phyloP scores from a whole-genome alignment of 257 asterid species.

The Thymus quinquecostatus region DNA sequence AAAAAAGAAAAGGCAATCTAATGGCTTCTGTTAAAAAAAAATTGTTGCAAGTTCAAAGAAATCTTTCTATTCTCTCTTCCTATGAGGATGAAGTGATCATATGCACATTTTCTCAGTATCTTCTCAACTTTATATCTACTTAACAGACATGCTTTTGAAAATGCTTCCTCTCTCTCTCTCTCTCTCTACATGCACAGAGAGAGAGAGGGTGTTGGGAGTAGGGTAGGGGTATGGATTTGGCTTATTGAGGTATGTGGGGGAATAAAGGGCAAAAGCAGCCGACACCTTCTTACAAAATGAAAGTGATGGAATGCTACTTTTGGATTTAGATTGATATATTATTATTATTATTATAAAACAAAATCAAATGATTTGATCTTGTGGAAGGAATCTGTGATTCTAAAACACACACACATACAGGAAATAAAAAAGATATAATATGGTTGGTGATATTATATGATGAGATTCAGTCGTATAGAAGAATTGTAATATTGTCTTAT shows the following conservation, averaged over 20 bases:
- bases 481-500: constrained; percentile 80
- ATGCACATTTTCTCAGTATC: constrained; percentile 5
- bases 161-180: not conserved
- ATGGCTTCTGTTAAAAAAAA: constrained; percentile 41
- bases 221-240: constrained; percentile 34
- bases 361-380: constrained; percentile 38
- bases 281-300: constrained; percentile 69
- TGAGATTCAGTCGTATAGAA: constrained; percentile 57
- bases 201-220: not conserved
- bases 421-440: constrained; percentile 5
- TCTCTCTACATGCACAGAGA: not conserved
- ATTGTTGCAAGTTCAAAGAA: constrained; percentile 43
- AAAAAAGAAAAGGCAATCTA: constrained; percentile 43
- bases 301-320: constrained; percentile 64
- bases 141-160: constrained; percentile 29
- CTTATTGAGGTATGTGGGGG: constrained; percentile 54
- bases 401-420: not conserved
- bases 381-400: constrained; percentile 50
- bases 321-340: constrained; percentile 32
- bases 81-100: constrained; percentile 29
- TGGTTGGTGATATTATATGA: constrained; percentile 38
- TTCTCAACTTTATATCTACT: constrained; percentile 24
- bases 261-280: constrained; percentile 90
- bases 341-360: not conserved
- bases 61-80: constrained; percentile 34